Base-by-base conservation (phyloP, 1,284 basidiomycete species). In the Apiotrichum domesticum region DNA sequence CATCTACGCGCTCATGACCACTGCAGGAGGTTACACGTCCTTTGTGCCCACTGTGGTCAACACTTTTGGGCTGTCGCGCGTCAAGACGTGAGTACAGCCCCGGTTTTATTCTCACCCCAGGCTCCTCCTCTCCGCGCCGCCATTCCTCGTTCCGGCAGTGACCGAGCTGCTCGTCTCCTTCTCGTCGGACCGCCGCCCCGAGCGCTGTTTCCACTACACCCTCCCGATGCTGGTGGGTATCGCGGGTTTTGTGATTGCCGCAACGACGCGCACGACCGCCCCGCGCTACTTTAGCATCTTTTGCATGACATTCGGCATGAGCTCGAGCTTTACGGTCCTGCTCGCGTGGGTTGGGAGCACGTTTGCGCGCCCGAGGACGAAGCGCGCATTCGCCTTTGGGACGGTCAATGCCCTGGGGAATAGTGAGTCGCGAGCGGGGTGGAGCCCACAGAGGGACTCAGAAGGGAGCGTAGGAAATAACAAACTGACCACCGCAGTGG, bases 151-250 rank as follows among this genome's bases (percentile, higher is more conserved):
- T 10, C 67, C 72, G 8, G 63, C 70, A 2, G 46, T 67, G 35
- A 59, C 67, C 11, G 66, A 71, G 13, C 55, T 73, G 40, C 21
- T 66, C 40, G 67, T 72, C 47, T 67, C 69, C 3, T 61, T 43
- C 35, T 56, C 60, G 11, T 66, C 65, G 3, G 68, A 69, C 52
- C 59, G 64, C 13, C 61, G 52, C 33, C 62, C 61, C 2, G 72
- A 74, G 54, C 63, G 72, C 15, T 69, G 66, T 53, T 73, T 74
- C 56, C 77, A 77, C 37, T 68, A 78, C 46, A 61, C 73, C 9
- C 65, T 70, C 54, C 70, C 78, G 2, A 64, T 77, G 52, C 63
- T 68, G 37, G 54, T 73, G 47, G 76, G 63, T 5, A 66, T 72
- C 54, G 54, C 70, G 14, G 46, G 65, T 13, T 72, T 69, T 49